Percentiles rank a stretch among this genome's conserved stretches.
Conservation (phyloP, 208 protist species). For the Leishmania gerbilli region DNA sequence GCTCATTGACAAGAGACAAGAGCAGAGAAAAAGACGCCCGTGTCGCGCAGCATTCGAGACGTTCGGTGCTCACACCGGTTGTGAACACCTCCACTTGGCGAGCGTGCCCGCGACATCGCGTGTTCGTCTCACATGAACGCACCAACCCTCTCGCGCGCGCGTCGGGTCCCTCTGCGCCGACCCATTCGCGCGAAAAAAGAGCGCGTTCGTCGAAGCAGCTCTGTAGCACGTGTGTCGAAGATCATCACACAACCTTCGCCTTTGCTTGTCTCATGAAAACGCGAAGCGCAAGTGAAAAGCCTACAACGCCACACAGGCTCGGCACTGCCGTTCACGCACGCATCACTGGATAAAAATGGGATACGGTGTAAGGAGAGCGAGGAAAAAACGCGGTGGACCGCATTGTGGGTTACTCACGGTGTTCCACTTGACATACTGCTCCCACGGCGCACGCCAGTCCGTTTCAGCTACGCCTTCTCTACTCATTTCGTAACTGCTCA, state of each 20-base stretch:
- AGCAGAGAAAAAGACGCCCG: not conserved
- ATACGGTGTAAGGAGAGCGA: not conserved
- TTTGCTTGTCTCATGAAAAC: not conserved
- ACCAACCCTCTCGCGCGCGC: not conserved
- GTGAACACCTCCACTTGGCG: not conserved
- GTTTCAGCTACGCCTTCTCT: conserved; percentile 5
- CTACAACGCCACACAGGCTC: not conserved
- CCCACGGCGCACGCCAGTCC: not conserved
- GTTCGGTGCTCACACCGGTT: not conserved
- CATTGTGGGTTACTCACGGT: not conserved
- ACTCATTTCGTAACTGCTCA: conserved; percentile 45
- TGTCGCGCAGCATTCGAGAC: not conserved
- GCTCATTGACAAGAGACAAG: not conserved
- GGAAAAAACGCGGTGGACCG: not conserved
- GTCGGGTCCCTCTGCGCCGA: not conserved
- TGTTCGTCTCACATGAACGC: not conserved
- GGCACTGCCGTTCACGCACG: not conserved
- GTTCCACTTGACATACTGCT: not conserved
- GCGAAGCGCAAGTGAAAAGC: not conserved
- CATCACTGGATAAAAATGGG: not conserved
- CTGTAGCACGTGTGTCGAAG: not conserved
- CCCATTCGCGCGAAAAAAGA: not conserved
- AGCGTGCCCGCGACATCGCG: not conserved
- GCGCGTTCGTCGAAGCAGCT: not conserved
- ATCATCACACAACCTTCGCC: too few species aligned